Percentiles rank a stretch among this genome's conserved stretches.
These are phyloP conservation scores for Aspergillus sp. DNA, from an alignment of 2,329 filamentous ascomycete genomes.

Conservation along the genomic window DNA sequence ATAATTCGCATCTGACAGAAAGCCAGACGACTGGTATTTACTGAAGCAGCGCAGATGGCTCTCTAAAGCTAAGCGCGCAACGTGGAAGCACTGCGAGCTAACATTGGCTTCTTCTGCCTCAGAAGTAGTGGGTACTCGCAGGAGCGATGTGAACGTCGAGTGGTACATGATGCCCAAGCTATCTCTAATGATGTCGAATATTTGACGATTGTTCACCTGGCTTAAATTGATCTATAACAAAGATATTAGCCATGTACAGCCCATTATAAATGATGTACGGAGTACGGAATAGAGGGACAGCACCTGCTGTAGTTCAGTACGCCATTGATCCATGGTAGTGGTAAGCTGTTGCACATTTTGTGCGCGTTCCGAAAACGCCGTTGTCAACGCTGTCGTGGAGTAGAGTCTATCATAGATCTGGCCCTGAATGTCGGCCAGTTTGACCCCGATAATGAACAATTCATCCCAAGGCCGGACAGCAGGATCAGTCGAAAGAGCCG, in stretches of 20 bases:
- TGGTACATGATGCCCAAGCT: constrained; percentile 17
- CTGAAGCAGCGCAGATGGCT: constrained; percentile 13
- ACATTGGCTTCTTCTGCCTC: constrained; percentile 6
- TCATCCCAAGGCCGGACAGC: constrained; percentile 10
- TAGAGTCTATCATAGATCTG: constrained; percentile 9
- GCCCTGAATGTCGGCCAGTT: constrained; percentile 8
- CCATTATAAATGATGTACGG: not conserved
- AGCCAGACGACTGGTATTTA: constrained; percentile 4
- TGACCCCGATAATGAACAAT: constrained; percentile 7
- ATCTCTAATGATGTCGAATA: constrained; percentile 9
- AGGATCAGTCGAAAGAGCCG: constrained; percentile 3
- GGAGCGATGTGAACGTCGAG: constrained; percentile 11
- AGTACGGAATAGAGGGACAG: not conserved
- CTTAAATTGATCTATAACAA: constrained; percentile 7
- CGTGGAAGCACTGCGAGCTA: constrained; percentile 10
- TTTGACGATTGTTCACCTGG: constrained; percentile 4
- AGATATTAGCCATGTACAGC: too few relatives aligned
- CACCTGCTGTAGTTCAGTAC: constrained; percentile 2
- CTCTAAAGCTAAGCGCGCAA: constrained; percentile 11
- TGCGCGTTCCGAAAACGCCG: constrained; percentile 1
- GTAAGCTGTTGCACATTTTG: constrained; percentile 5
- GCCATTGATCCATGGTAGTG: constrained; percentile 9
- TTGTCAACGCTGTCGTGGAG: constrained; percentile 7
- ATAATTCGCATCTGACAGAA: constrained; percentile 12
- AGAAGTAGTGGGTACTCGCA: constrained; percentile 8